These are phyloP conservation scores for Colletotrichum cordylinicola DNA, from an alignment of 2,329 filamentous ascomycete species.

Conservation along the genomic window DNA sequence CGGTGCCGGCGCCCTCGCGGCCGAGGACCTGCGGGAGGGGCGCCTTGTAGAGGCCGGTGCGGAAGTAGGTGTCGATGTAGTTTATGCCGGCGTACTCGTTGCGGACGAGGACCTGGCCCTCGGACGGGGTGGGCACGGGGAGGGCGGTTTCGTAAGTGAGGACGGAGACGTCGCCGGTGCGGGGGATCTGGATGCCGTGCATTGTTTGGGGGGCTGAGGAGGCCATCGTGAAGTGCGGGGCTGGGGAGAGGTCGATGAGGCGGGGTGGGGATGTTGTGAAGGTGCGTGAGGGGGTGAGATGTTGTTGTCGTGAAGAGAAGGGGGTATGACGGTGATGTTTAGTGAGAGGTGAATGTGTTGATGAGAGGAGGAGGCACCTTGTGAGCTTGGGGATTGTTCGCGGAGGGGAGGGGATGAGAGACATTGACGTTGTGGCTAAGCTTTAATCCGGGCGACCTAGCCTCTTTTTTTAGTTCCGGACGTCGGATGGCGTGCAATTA, in stretches of 20 bases:
- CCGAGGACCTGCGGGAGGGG: constrained; percentile 80
- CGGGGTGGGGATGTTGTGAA: neutral
- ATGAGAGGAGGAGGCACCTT: neutral
- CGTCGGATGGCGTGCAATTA: neutral
- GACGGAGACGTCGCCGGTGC: constrained; percentile 75
- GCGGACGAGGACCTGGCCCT: constrained; percentile 79
- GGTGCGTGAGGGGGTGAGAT: neutral
- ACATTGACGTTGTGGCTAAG: neutral
- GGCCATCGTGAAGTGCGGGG: constrained; percentile 18
- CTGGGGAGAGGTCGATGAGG: neutral
- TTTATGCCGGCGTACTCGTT: constrained; percentile 85
- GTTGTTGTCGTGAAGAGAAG: neutral
- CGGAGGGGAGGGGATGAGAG: neutral
- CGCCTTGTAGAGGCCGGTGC: constrained; percentile 78
- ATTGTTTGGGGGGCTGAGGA: constrained; percentile 52
- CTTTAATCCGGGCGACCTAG: neutral
- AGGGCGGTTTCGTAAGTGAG: constrained; percentile 74
- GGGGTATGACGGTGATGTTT: neutral
- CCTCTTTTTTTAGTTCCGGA: neutral
- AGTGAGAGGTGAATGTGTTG: neutral
- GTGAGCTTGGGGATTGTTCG: neutral
- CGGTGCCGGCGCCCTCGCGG: constrained; percentile 76
- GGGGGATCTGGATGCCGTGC: constrained; percentile 75
- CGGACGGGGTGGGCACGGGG: constrained; percentile 70
- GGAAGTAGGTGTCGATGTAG: constrained; percentile 92